These are phyloP conservation scores for Zygosaccharomyces siamensis DNA, from an alignment of 805 yeast genomes.

Conservation along the genomic window DNA sequence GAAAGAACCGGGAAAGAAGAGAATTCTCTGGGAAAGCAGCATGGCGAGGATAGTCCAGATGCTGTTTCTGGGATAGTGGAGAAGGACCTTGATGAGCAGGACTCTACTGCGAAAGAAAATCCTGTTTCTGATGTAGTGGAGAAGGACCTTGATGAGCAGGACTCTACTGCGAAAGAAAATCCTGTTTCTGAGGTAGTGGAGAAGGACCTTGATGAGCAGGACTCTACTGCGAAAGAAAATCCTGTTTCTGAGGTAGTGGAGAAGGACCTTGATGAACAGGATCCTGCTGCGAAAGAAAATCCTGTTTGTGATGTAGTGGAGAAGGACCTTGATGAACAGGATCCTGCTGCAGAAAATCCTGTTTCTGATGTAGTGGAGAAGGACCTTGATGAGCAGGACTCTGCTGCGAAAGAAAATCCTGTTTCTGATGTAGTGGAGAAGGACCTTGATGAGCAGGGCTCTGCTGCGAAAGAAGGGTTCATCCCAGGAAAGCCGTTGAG, in stretches of 20 bases:
- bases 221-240: background rate
- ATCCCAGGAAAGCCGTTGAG: slow-evolving; percentile 4
- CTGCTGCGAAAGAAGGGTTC: background rate
- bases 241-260: slow-evolving; percentile 8
- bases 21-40: slow-evolving; percentile 1
- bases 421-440: slow-evolving; percentile 7
- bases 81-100: background rate
- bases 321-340: background rate
- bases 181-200: slow-evolving; percentile 8
- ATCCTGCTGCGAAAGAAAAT: background rate
- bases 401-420: background rate
- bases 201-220: background rate
- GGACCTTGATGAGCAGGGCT: background rate
- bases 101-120: background rate
- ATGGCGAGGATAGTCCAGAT: background rate
- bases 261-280: background rate
- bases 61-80: slow-evolving; percentile 2
- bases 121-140: slow-evolving; percentile 8
- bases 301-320: slow-evolving; percentile 8
- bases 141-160: background rate
- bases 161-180: background rate
- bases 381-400: background rate
- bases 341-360: background rate
- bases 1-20: slow-evolving; percentile 18
- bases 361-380: slow-evolving; percentile 7